Evolutionary conservation across 768 basidiomycete species (phyloP), one percentile per base, ranked within the genome.

Genomic region (Hericium erinaceus): DNA sequence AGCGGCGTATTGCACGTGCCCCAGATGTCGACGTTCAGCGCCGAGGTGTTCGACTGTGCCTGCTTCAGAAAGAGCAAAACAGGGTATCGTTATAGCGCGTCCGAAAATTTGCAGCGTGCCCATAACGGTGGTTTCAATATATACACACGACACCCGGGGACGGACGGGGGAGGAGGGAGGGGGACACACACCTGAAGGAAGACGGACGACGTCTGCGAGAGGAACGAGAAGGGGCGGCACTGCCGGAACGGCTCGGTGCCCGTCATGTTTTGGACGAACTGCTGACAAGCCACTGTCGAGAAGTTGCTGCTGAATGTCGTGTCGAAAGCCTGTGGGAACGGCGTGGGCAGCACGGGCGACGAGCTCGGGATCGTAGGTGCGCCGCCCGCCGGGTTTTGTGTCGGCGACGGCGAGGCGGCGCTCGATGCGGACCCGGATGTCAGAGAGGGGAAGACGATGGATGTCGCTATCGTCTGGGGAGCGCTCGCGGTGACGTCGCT

Each of bases 231-330:
- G 0, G 89, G 80, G 7, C 91, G 80, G 67, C 90, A 93, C n/a
- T 77, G 66, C n/a, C 83, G 75, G 66, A 92, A 91, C 0, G 81
- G 64, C 4, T 67, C 50, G 2, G 77, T 70, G 59, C 74, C 73
- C 0, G 88, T 87, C 84, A 93, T 92, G 60, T 87, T 89, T 15
- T 72, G 61, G 68, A 93, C 87, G 69, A 92, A 93, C 48, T 76
- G 74, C 51, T 80, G 77, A 65, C 92, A 95, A 48, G 75, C 69
- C 13, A 69, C 61, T 38, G 82, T 81, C 15, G 85, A 81, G 65
- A 89, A 91, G 68, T 90, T 88, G 46, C 75, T 68, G 15, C 79
- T 72, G 52, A 92, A 66, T 2, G 77, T 76, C 5, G 78, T 74
- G 65, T 89, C 89, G 66, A 84, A 84, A 0, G 88, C 77, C 60